Evolutionary conservation across 225 moss, liverwort and hornwort genomes (phyloP).

Genomic region (Straminergon stramineum): DNA sequence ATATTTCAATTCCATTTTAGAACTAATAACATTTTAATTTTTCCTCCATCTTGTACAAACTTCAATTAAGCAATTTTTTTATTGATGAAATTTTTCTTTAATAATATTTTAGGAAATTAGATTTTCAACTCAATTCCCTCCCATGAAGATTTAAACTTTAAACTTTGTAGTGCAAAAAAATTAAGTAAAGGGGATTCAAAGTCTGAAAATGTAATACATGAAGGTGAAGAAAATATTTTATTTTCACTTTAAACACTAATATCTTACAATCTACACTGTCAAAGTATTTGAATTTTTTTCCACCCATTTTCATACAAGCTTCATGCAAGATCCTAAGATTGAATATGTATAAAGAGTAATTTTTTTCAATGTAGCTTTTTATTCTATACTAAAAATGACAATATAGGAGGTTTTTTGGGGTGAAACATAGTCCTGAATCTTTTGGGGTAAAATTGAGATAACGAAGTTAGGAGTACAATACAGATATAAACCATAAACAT

Average conservation of each 20-base stretch:
- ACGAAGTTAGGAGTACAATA: not conserved
- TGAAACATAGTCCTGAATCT: not conserved
- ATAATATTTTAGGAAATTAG: too few species aligned
- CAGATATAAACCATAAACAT: not conserved
- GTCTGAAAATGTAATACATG: not conserved
- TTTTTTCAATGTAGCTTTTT: not conserved
- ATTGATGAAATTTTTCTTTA: too few species aligned
- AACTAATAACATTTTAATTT: not conserved
- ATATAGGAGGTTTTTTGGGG: not conserved
- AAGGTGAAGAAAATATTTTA: not conserved
- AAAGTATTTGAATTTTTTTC: accelerated
- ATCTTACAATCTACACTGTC: not conserved
- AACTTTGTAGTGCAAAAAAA: not conserved
- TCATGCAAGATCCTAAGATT: not conserved
- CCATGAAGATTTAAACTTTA: not conserved
- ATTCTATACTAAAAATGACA: not conserved
- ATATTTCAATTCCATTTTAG: not conserved
- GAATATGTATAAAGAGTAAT: not conserved
- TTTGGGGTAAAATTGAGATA: not conserved
- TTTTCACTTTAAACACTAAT: not conserved
- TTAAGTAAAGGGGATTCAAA: not conserved
- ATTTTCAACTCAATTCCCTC: not conserved
- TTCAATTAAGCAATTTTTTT: not conserved
- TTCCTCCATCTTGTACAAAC: not conserved
- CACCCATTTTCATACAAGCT: not conserved